Percentiles rank a stretch among this genome's conserved stretches.
Conservation (phyloP, 2,329 filamentous ascomycete species). For the Aspergillus sergii region DNA sequence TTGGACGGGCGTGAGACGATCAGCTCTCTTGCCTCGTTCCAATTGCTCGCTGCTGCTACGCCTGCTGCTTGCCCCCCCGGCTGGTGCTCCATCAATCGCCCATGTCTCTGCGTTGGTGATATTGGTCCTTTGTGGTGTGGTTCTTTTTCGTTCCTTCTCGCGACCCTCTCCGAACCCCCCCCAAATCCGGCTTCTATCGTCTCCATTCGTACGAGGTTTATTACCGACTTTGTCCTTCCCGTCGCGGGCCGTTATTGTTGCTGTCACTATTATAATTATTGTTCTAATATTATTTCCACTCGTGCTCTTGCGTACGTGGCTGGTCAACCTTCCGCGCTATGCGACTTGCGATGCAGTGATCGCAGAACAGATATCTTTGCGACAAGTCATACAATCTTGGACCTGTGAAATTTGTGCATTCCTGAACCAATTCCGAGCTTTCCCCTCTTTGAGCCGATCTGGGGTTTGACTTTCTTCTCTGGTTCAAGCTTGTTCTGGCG, state of each 20-base stretch:
- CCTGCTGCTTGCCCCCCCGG: slow-evolving; percentile 12
- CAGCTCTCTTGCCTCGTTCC: slow-evolving; percentile 8
- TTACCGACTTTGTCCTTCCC: background rate
- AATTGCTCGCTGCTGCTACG: slow-evolving; percentile 6
- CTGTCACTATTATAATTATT: background rate
- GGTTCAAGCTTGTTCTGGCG: slow-evolving; percentile 17
- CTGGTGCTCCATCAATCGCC: background rate
- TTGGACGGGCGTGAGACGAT: slow-evolving; percentile 26
- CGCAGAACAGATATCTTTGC: slow-evolving; percentile 23
- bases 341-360: slow-evolving; percentile 22
- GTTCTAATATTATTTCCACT: slow-evolving; percentile 6
- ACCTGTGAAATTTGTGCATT: slow-evolving; percentile 16
- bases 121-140: slow-evolving; percentile 14
- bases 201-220: background rate
- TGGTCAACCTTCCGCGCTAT: slow-evolving; percentile 23
- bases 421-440: slow-evolving; percentile 14
- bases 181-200: slow-evolving; percentile 3
- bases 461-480: slow-evolving; percentile 18
- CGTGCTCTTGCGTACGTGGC: slow-evolving; percentile 28
- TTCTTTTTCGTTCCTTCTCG: slow-evolving; percentile 10
- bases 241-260: background rate
- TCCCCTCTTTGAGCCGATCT: slow-evolving; percentile 22
- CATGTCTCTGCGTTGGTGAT: slow-evolving; percentile 12
- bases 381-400: slow-evolving; percentile 20
- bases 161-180: slow-evolving; percentile 8